Conservation (phyloP, 2,329 filamentous ascomycete genomes). For the Aspergillus oerlinghausenensis region DNA sequence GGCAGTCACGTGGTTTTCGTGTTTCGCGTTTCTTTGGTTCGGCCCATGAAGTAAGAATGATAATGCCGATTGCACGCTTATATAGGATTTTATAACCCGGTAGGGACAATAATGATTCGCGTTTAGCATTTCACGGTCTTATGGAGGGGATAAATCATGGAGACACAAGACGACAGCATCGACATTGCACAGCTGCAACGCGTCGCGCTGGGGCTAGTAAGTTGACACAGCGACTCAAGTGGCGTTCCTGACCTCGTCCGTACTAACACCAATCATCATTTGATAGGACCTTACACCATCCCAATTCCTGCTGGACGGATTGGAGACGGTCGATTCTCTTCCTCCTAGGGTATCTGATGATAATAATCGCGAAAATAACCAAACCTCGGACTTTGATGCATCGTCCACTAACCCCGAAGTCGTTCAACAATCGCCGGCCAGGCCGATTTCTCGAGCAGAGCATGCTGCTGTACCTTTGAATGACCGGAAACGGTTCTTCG, state of each 20-base stretch:
- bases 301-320: constrained; percentile 16
- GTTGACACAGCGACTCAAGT: constrained; percentile 24
- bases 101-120: not conserved
- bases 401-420: not conserved
- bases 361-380: not conserved
- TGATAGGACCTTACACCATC: constrained; percentile 27
- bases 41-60: not conserved
- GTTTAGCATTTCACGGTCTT: not conserved
- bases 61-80: not conserved
- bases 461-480: constrained; percentile 16
- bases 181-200: constrained; percentile 39
- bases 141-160: constrained; percentile 22
- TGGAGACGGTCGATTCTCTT: constrained; percentile 7
- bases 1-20: constrained; percentile 24
- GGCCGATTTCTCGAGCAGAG: constrained; percentile 8
- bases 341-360: not conserved
- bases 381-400: not conserved
- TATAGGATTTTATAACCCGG: not conserved
- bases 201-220: constrained; percentile 38
- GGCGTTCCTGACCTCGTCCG: constrained; percentile 24
- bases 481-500: constrained; percentile 8
- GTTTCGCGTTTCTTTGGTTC: constrained; percentile 26
- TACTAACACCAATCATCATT: constrained; percentile 22
- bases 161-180: constrained; percentile 38
- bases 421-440: constrained; percentile 3